Base-by-base conservation (phyloP, 2,329 filamentous ascomycete species). In the Colletotrichum coccodes region DNA sequence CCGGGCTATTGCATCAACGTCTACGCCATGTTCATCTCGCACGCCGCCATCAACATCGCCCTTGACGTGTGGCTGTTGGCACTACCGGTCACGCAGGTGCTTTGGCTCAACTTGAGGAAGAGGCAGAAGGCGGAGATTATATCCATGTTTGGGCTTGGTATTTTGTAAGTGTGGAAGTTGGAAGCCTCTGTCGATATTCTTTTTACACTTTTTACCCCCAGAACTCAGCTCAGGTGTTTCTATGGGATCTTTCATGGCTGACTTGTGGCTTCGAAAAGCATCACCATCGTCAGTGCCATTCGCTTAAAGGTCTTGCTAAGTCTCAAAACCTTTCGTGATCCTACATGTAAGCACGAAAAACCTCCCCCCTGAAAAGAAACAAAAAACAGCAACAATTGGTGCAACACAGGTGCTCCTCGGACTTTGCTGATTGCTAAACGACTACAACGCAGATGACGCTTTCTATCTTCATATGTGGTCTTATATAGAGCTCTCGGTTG, bases 391-490 rank as follows among this genome's bases (percentile, higher is more conserved):
- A n/a, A n/a, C n/a, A n/a, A n/a, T n/a, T n/a, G n/a, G n/a, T n/a
- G n/a, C n/a, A n/a, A n/a, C n/a, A n/a, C n/a, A n/a, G 80, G 71
- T 83, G 82, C 61, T 79, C 81, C 30, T 81, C 9, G 5, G 6
- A 26, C 44, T n/a, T 16, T 8, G 14, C 50, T 58, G 1, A 53
- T 36, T 14, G 4, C 18, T 21, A n/a, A 52, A 34, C 4, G 11
- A 30, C 3, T 9, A 21, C 4, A n/a, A 26, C 12, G n/a, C 12
- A 68, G 65, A 65, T 11, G 61, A 87, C 73, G 83, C 80, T 2
- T 77, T 81, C 16, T 70, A 75, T 1, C 75, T 83, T 34, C 80
- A 85, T 57, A 76, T 81, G 52, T 86, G 84, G 84, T 85, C 83
- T 0, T 76, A 77, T 14, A 73, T 85, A 21, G 84, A 85, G 70